Evolutionary conservation across 192 early-diverging fungal species (phyloP), one percentile per base, ranked within the genome.

Genomic region (Podila verticillata): DNA sequence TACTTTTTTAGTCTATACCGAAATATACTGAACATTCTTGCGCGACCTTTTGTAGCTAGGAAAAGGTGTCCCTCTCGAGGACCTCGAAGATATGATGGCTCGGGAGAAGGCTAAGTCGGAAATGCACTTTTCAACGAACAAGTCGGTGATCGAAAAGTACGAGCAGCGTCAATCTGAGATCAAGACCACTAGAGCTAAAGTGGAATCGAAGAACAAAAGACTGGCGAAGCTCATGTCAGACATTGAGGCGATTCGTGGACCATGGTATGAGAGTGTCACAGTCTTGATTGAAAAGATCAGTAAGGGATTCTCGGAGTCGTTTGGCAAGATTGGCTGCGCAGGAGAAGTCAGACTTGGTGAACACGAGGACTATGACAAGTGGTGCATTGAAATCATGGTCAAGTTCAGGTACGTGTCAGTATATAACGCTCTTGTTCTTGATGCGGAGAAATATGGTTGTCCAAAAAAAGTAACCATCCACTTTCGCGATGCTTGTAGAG

Each of bases 311-410:
- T 85, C 89, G 4, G 74, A 74, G 4, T 90, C 93, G 48, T 95
- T 99, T 73, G 86, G 92, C 34, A 82, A 82, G 22, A 95, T 96
- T 80, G 92, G 90, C 20, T 95, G 93, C 74, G 90, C 89, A 24
- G 95, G 93, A 20, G 92, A 95, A 74, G 91, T 96, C 4, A 77
- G 79, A 35, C 63, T 93, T 4, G 83, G 85, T 56, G 84, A 86
- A 63, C 88, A 90, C 63, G 95, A 95, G 48, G 94, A 96, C 70
- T 99, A 91, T 82, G 92, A 91, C 63, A 88, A 92, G 73, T 99
- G 97, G 96, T 95, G 95, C 15, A 91, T 98, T 57, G 94, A 99
- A 65, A 98, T 99, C 65, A 82, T 90, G 7, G 98, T 99, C 61
- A 95, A 96, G 77, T 99, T 99, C 84, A 90, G 93, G 87, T 91